These are phyloP conservation scores for Auricularia auricula-judae DNA, from an alignment of 768 basidiomycete genomes.

Conservation along the genomic window DNA sequence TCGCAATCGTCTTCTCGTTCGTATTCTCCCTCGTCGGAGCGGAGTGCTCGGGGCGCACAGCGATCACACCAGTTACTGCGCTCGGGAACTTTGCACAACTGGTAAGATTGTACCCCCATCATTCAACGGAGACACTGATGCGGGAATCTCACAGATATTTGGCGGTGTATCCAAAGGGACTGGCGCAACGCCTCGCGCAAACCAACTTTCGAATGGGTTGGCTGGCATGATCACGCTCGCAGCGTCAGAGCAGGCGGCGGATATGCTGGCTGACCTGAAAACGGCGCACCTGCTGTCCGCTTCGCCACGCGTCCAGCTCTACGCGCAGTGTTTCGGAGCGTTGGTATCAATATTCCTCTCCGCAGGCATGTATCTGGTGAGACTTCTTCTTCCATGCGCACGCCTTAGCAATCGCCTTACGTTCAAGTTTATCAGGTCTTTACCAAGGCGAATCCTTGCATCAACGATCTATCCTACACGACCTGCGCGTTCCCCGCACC, in stretches of 20 bases:
- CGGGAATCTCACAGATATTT: slow-evolving; percentile 30
- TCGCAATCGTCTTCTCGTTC: slow-evolving; percentile 49
- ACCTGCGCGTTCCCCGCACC: slow-evolving; percentile 46
- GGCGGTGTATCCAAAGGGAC: slow-evolving; percentile 47
- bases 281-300: slow-evolving; percentile 15
- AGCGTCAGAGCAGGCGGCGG: slow-evolving; percentile 44
- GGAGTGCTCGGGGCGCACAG: slow-evolving; percentile 47
- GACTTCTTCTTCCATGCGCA: too few relatives aligned
- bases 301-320: slow-evolving; percentile 16
- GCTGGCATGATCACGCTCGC: slow-evolving; percentile 45
- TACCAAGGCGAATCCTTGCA: slow-evolving; percentile 51
- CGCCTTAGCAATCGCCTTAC: too few relatives aligned
- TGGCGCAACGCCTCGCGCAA: slow-evolving; percentile 21
- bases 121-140: background rate
- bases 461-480: slow-evolving; percentile 24
- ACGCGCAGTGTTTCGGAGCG: slow-evolving; percentile 15
- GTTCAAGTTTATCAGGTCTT: slow-evolving; percentile 24
- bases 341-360: slow-evolving; percentile 28
- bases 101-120: slow-evolving; percentile 12
- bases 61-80: slow-evolving; percentile 51
- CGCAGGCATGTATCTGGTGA: slow-evolving; percentile 39
- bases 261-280: slow-evolving; percentile 42
- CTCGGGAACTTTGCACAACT: slow-evolving; percentile 30
- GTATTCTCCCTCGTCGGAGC: slow-evolving; percentile 59
- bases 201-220: slow-evolving; percentile 37